Evolutionary conservation across 1,284 basidiomycete species (phyloP), one percentile per base, ranked within the genome.

Genomic region (Tilletia indica): DNA sequence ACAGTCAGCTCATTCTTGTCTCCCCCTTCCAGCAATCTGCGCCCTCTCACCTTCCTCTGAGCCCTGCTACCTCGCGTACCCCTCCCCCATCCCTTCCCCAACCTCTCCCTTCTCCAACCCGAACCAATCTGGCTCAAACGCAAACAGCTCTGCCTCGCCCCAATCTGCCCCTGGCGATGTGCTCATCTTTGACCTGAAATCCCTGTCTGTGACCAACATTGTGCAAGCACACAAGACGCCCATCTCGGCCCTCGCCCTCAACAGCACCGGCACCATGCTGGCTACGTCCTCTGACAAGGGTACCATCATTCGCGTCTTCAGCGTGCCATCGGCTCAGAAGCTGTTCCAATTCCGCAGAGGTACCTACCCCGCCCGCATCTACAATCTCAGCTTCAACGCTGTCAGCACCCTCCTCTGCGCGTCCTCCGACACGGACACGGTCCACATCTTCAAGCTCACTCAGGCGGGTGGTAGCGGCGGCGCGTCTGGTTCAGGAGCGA

Each of bases 191-290:
- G 94, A 94, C 73, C 94, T 96, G 0, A 90, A 94, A 69, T 90
- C 92, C 4, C 89, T 98, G 16, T 91, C 91, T 1, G 93, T 97
- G 19, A 90, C 93, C 42, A 97, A 98, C 86, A 93, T 97, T 78
- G 93, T 99, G 74, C 94, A 94, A 82, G 97, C 97, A 12, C 97
- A 99, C 87, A 97, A 97, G 86, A 87, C 94, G 0, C 93, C 95
- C 0, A 91, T 99, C 73, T 92, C 94, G 3, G 90, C 90, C 76
- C 88, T 99, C 48, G 88, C 92, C 0, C 89, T 99, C 84, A 97
- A 96, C 85, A 89, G 90, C 2, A 88, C 90, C 0, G 96, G 96
- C 3, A 93, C 93, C 0, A 87, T 98, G 74, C 90, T 99, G 31
- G 97, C 96, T 5, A 97, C 95, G 0, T 91, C 94, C 11, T 93